Base-by-base conservation (phyloP, 2,329 filamentous ascomycete genomes). In the Ophiocordyceps camponoti-rufipedis region DNA sequence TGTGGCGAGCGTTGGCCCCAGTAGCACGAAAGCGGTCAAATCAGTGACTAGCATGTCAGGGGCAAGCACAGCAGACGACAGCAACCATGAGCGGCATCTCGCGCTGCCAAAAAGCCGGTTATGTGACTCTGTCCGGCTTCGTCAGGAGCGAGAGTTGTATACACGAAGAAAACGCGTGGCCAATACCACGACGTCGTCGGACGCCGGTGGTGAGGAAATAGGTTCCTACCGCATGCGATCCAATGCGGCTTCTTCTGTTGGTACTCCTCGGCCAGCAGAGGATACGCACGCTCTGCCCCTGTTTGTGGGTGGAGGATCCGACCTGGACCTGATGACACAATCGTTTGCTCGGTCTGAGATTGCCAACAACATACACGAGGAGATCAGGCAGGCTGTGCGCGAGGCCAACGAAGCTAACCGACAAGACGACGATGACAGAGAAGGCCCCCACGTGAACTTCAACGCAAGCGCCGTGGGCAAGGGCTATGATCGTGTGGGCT, bases 61-160 rank as follows among this genome's bases (percentile, higher is more conserved):
- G 32, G 74, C 71, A 32, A 93, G 83, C 58, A 71, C 80, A 4
- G 82, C 79, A 23, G 81, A 82, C 31, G 80, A 80, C 28, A 82
- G 72, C 49, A 67, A 70, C 42, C 67, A 70, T 4, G 74, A 80
- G 45, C 74, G 0, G 69, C 74, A 28, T 67, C 75, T n/a, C 51
- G 49, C 12, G 6, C 73, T 84, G 44, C 83, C 82, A 0, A 81
- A 74, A 57, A 69, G 65, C 51, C 83, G 79, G 55, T 79, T 87
- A 28, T 79, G 80, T 46, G 77, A 88, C 46, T 96, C 89, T 1
- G 72, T 98, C 48, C 84, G 80, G 53, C 71, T 83, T 54, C 85
- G 82, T 51, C 91, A 98, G 60, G 91, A 96, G 55, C 76, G 84
- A 44, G 85, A 94, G 57, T 74, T 98, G 1, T 98, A 83, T 58